These are phyloP conservation scores for Guadua angustifolia DNA, from an alignment of 176 grass and related monocot species.

Conservation along the genomic window DNA sequence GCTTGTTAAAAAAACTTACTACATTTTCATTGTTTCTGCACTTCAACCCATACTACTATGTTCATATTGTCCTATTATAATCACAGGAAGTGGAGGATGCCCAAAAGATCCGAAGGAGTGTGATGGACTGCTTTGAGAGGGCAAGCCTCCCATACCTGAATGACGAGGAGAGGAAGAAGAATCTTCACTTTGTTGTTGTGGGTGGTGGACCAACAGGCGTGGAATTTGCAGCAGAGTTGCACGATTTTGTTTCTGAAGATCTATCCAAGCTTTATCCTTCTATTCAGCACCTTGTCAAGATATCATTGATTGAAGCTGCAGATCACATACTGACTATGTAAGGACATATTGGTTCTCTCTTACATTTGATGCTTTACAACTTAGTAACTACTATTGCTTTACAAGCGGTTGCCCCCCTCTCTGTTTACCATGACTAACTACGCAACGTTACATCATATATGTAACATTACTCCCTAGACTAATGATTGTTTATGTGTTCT, in stretches of 20 bases:
- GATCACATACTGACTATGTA: constrained; percentile 98
- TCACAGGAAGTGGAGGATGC: constrained; percentile 95
- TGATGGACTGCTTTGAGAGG: constrained; percentile 91
- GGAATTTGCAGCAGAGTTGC: constrained; percentile 92
- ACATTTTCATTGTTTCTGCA: neutral
- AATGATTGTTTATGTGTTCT: constrained; percentile 16
- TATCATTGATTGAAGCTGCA: constrained; percentile 87
- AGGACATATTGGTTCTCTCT: neutral
- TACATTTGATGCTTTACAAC: constrained; percentile 17
- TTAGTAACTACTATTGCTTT: constrained; percentile 30
- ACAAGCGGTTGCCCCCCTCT: neutral
- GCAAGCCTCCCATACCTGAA: constrained; percentile 78
- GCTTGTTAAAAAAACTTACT: neutral
- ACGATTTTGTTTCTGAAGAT: constrained; percentile 93
- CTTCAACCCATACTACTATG: neutral
- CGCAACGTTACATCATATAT: neutral
- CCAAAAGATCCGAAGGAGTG: constrained; percentile 79
- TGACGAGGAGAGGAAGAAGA: constrained; percentile 85
- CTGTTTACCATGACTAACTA: neutral
- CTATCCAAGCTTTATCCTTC: constrained; percentile 84
- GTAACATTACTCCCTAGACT: constrained; percentile 18
- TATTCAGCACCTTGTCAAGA: constrained; percentile 79
- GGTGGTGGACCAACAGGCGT: constrained; percentile 97
- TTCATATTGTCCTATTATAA: constrained; percentile 32
- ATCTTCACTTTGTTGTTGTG: constrained; percentile 90